Percentiles rank a stretch among this genome's conserved stretches.
These are phyloP conservation scores for Xylaria sp. DNA, from an alignment of 2,329 filamentous ascomycete species.

Conservation along the genomic window DNA sequence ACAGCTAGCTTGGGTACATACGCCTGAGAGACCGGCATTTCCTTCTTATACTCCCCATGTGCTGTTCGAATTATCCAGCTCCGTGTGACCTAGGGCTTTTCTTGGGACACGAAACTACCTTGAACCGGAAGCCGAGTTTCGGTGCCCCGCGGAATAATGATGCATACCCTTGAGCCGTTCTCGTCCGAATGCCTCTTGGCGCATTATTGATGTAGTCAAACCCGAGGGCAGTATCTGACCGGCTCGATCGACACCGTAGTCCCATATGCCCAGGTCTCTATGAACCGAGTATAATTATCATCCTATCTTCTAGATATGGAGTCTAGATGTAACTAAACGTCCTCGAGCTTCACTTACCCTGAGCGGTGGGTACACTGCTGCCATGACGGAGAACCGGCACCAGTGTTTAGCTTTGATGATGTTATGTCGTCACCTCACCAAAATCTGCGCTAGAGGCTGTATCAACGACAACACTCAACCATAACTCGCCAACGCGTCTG, in stretches of 20 bases:
- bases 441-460: conserved; percentile 40
- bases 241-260: background rate
- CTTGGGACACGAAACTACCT: background rate
- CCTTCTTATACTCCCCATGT: background rate
- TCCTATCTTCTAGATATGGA: background rate
- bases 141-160: conserved; percentile 2
- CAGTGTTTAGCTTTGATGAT: conserved; percentile 41
- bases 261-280: background rate
- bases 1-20: background rate
- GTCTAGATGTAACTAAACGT: background rate
- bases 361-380: conserved; percentile 42
- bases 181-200: conserved; percentile 4
- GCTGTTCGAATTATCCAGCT: background rate
- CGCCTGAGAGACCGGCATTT: background rate
- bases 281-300: background rate
- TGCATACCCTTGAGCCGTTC: background rate
- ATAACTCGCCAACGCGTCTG: conserved; percentile 28
- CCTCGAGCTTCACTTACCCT: conserved; percentile 28
- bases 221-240: background rate
- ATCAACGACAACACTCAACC: conserved; percentile 37
- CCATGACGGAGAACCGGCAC: conserved; percentile 44
- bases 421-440: conserved; percentile 43
- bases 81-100: background rate
- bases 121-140: background rate
- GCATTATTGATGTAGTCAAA: background rate